Base-by-base conservation (phyloP, 441 rosid genomes). In the Metrosideros polymorpha region DNA sequence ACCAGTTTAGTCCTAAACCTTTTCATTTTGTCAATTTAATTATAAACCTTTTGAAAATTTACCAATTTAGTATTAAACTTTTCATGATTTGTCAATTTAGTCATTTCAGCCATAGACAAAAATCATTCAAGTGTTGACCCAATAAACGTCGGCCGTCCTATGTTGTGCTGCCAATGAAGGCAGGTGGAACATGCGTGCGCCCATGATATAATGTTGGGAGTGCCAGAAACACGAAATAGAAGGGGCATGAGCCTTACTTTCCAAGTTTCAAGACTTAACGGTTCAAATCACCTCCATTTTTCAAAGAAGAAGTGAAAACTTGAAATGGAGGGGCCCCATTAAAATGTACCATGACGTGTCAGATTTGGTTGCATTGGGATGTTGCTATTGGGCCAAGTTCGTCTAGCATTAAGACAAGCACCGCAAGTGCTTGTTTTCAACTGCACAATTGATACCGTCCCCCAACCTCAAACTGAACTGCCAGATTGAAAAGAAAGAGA, bases 101-200 rank as follows among this genome's bases (percentile, higher is more conserved):
- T 49, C 51, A 51, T 15, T 51, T 2, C 5, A 4, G 51, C 12
- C 15, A 5, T 49, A 15, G 51, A 12, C 8, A 43, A 47, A 47
- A 47, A 49, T 49, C 51, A 49, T 3, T 49, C 1, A 13, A 14
- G 5, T 12, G 49, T 8, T 1, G 12, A 5, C 15, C 52, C 14
- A 54, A 3, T 9, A 0, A 7, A 0, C 1, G 22, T 9, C 9
- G n/a, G 4, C 1, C 4, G 25, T 22, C 0, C 24, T 55, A 0
- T 1, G n/a, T 24, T 6, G n/a, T 6, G 13, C 59, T 0, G 12
- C 4, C 6, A 2, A 0, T 0, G 3, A 9, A 39, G 4, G 7
- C 3, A 2, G 45, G 19, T 19, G 45, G 13, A 66, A 22, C 0
- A 35, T 18, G 4, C 9, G 45, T 18, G 45, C 4, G 27, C 10